These are phyloP conservation scores for Syncephalastrum monosporum DNA, from an alignment of 371 early-diverging fungal genomes.

Conservation along the genomic window DNA sequence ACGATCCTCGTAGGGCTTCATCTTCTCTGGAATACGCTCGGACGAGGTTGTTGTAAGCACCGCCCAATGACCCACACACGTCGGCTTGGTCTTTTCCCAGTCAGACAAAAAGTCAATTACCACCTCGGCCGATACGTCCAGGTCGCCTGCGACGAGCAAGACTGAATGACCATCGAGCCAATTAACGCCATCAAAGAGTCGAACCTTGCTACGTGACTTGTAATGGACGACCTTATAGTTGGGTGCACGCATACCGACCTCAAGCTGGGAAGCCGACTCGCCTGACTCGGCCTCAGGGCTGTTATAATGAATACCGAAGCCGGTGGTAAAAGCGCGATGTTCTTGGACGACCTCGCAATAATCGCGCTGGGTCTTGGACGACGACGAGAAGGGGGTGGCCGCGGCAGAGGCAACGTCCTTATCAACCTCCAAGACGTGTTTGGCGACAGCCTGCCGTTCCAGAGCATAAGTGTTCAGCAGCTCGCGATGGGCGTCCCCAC, in stretches of 20 bases:
- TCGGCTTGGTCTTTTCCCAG: background rate
- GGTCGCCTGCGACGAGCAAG: conserved; percentile 31
- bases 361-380: conserved; percentile 6
- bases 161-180: conserved; percentile 32
- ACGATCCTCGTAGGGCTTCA: conserved; percentile 16
- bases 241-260: conserved; percentile 44
- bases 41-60: background rate
- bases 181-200: conserved; percentile 26
- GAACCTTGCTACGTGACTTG: conserved; percentile 29
- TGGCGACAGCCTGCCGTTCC: conserved; percentile 40
- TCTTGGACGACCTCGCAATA: conserved; percentile 36
- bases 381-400: conserved; percentile 26
- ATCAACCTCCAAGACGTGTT: conserved; percentile 35
- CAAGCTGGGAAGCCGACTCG: conserved; percentile 3
- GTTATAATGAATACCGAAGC: conserved; percentile 41
- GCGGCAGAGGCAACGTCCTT: conserved; percentile 41
- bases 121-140: conserved; percentile 12
- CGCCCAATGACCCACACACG: conserved; percentile 12
- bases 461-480: conserved; percentile 26
- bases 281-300: conserved; percentile 3
- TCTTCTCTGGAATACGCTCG: background rate
- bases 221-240: conserved; percentile 37
- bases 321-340: conserved; percentile 35
- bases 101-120: conserved; percentile 12
- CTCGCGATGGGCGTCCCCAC: conserved; percentile 19